Percentiles rank a stretch among this genome's conserved stretches.
These are phyloP conservation scores for Yarrowia phangngaensis DNA, from an alignment of 805 yeast species.

Conservation along the genomic window DNA sequence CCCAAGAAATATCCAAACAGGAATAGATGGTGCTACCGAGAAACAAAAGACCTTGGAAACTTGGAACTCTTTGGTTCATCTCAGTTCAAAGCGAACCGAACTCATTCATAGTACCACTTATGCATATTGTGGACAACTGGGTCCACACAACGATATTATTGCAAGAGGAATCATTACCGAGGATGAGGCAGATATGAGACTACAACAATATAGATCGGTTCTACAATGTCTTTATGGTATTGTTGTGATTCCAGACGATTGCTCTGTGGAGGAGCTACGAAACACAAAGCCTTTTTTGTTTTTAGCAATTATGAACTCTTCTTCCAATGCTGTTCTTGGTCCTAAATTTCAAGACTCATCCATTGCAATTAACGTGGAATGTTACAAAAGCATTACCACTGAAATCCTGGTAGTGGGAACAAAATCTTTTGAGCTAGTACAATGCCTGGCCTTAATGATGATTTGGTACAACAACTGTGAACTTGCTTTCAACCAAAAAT, in stretches of 20 bases:
- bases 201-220: constrained; percentile 48
- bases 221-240: constrained; percentile 54
- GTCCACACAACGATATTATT: constrained; percentile 42
- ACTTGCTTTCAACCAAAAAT: constrained; percentile 71
- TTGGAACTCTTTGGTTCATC: constrained; percentile 11
- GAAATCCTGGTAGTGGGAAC: constrained; percentile 68
- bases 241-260: constrained; percentile 49
- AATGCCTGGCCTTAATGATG: constrained; percentile 56
- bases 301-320: constrained; percentile 59
- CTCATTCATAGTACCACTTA: constrained; percentile 8
- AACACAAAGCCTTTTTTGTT: constrained; percentile 57
- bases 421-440: constrained; percentile 64
- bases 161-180: constrained; percentile 53
- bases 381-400: constrained; percentile 30
- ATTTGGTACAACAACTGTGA: constrained; percentile 86
- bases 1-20: constrained; percentile 1
- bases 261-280: constrained; percentile 49
- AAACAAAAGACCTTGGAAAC: constrained; percentile 14
- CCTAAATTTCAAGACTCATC: constrained; percentile 10
- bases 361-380: constrained; percentile 6
- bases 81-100: constrained; percentile 10
- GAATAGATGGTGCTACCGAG: constrained; percentile 6
- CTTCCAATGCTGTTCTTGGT: constrained; percentile 42
- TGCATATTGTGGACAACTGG: constrained; percentile 27
- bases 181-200: constrained; percentile 56